phyloP scores from a whole-genome alignment of 345 rosid species.

The Conringia planisiliqua region DNA sequence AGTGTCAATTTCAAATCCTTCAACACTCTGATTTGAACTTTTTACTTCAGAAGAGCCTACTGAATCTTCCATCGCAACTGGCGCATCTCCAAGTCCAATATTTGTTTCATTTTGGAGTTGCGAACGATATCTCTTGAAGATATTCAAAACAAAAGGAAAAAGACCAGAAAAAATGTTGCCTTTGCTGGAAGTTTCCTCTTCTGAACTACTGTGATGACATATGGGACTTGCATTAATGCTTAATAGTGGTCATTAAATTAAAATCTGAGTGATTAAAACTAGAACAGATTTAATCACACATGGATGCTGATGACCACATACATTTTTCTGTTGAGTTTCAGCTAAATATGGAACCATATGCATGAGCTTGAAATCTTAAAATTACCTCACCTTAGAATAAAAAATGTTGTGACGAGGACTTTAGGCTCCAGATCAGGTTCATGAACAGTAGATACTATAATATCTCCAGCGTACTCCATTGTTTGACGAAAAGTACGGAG shows the following conservation, averaged over 20 bases:
- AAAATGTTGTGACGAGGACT: constrained; percentile 58
- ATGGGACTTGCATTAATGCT: constrained; percentile 30
- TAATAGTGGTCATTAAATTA: not conserved
- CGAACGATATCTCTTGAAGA: constrained; percentile 43
- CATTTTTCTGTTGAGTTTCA: not conserved
- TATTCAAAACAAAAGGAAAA: constrained; percentile 59
- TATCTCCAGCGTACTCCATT: constrained; percentile 53
- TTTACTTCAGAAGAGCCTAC: constrained; percentile 23
- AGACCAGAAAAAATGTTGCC: constrained; percentile 63
- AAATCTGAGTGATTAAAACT: constrained; percentile 8
- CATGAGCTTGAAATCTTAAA: not conserved
- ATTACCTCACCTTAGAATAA: constrained; percentile 58
- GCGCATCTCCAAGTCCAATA: constrained; percentile 22
- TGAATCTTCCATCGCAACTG: constrained; percentile 22
- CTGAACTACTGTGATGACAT: constrained; percentile 42
- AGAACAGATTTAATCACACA: not conserved
- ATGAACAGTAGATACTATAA: constrained; percentile 48
- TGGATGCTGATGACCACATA: not conserved
- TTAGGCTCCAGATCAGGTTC: constrained; percentile 68
- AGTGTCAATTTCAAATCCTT: constrained; percentile 28
- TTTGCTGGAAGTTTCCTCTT: constrained; percentile 33
- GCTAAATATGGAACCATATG: not conserved
- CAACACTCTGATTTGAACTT: constrained; percentile 31
- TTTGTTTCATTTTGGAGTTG: constrained; percentile 34
- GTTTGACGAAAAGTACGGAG: constrained; percentile 64